These are phyloP conservation scores for Lactarius sp. DNA, from an alignment of 768 basidiomycete genomes.

Conservation along the genomic window DNA sequence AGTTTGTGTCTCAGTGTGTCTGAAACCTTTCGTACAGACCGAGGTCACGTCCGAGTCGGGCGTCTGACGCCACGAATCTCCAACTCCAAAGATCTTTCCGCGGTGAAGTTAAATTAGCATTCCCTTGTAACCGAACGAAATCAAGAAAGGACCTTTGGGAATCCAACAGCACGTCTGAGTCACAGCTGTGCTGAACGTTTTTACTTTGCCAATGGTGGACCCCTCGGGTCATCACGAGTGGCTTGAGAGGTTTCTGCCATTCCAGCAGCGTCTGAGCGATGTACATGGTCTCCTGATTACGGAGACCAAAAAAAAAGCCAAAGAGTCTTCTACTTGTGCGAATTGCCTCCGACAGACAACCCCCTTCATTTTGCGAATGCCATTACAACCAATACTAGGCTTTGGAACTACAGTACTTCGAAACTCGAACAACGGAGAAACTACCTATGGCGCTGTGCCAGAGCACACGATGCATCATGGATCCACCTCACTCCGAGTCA, in stretches of 20 bases:
- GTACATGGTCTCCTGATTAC: neutral
- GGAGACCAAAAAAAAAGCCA: neutral
- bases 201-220: too few species aligned
- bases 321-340: neutral
- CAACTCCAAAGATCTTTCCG: neutral
- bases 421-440: neutral
- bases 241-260: neutral
- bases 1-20: too few species aligned
- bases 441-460: neutral
- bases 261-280: neutral
- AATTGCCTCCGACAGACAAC: neutral
- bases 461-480: neutral
- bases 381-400: neutral
- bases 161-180: too few species aligned
- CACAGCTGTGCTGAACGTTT: too few species aligned
- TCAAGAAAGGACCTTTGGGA: too few species aligned
- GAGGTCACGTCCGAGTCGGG: too few species aligned
- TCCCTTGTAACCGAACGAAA: too few species aligned
- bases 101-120: conserved; percentile 3
- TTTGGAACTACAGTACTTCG: neutral
- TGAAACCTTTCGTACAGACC: too few species aligned
- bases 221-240: neutral
- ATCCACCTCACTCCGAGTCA: too few species aligned
- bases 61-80: neutral
- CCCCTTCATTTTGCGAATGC: neutral